phyloP scores from a whole-genome alignment of 83 land plant species.

The Picea mariana region DNA sequence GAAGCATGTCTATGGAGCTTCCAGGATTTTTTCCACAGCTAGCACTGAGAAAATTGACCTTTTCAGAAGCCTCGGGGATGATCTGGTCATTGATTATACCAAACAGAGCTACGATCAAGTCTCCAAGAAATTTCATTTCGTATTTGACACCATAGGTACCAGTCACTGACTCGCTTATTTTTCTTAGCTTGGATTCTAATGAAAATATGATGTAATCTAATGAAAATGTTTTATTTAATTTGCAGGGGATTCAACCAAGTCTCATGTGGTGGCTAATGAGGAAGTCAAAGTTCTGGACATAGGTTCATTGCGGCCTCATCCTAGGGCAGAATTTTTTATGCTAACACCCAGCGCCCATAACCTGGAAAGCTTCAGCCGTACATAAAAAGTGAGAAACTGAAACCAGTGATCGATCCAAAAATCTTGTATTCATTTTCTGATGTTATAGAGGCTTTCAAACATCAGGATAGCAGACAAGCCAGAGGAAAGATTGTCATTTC shows the following conservation, averaged over 20 bases:
- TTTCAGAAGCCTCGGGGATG: constrained; percentile 26
- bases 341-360: constrained; percentile 26
- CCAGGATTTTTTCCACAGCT: too few relatives aligned
- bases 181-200: too few relatives aligned
- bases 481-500: constrained; percentile 49
- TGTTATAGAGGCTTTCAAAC: constrained; percentile 40
- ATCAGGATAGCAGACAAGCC: constrained; percentile 52
- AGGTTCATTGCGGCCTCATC: constrained; percentile 1
- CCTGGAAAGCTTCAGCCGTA: constrained; percentile 35
- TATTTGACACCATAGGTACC: constrained; percentile 39
- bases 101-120: constrained; percentile 13
- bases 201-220: too few relatives aligned
- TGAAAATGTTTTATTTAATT: too few relatives aligned
- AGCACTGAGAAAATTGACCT: too few relatives aligned
- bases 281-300: constrained; percentile 35
- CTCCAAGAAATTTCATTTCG: constrained; percentile 38
- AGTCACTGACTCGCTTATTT: too few relatives aligned
- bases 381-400: constrained; percentile 31
- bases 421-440: constrained; percentile 30
- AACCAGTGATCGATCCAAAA: constrained; percentile 48
- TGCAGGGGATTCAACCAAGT: constrained; percentile 37
- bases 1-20: too few relatives aligned
- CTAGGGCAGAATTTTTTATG: constrained; percentile 12
- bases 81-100: too few relatives aligned
- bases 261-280: constrained; percentile 30